These are phyloP conservation scores for Aspergillus nanangensis DNA, from an alignment of 495 filamentous ascomycete genomes.

Conservation along the genomic window DNA sequence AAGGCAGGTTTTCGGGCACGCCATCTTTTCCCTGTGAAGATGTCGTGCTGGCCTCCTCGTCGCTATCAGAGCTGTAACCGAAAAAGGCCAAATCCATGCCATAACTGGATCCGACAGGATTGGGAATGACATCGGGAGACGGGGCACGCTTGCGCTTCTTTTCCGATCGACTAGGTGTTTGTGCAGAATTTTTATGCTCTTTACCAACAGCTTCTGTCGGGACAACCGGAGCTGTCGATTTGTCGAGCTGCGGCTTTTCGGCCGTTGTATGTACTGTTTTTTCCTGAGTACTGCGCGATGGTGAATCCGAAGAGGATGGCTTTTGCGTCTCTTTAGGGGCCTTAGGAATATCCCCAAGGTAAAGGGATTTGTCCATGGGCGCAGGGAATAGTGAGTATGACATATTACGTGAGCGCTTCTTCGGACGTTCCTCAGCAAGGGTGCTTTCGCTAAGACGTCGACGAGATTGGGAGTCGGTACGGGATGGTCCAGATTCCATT, in stretches of 20 bases:
- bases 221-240: not conserved
- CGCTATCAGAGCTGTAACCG: slow-evolving; percentile 28
- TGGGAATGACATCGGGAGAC: slow-evolving; percentile 43
- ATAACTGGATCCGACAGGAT: slow-evolving; percentile 39
- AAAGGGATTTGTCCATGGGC: slow-evolving; percentile 16
- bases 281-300: too few species aligned
- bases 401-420: slow-evolving; percentile 11
- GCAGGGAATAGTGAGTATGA: slow-evolving; percentile 22
- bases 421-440: slow-evolving; percentile 1
- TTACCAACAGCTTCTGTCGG: slow-evolving; percentile 2
- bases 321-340: not conserved
- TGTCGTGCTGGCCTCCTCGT: slow-evolving; percentile 22
- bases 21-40: not conserved
- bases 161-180: slow-evolving; percentile 4
- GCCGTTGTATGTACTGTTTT: too few species aligned
- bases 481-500: not conserved
- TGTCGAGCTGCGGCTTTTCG: not conserved
- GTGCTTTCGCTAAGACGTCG: slow-evolving; percentile 10
- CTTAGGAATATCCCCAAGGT: slow-evolving; percentile 17
- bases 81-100: slow-evolving; percentile 44
- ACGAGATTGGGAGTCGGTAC: slow-evolving; percentile 3
- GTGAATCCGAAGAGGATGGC: slow-evolving; percentile 3
- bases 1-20: not conserved
- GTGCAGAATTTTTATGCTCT: too few species aligned
- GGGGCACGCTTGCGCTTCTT: slow-evolving; percentile 39